Base-by-base conservation (phyloP, 108 stramenopile species). In the Skeletonema tropicum region DNA sequence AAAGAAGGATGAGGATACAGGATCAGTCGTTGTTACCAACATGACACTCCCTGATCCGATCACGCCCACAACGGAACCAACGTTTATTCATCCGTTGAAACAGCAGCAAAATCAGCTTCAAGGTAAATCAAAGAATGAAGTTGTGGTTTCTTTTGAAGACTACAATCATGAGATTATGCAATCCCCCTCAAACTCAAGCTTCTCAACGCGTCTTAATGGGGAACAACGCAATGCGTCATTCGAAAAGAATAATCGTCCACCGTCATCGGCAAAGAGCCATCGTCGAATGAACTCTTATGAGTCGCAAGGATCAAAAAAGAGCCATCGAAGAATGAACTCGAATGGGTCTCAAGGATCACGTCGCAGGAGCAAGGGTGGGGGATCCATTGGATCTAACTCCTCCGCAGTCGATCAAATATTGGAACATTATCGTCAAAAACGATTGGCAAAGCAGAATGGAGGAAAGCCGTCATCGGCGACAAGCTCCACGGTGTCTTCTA, bases 381-480 rank as follows among this genome's bases (percentile, higher is more conserved):
- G 78, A 26, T 79, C 78, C 15, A 46, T 68, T 2, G 63, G 67
- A 5, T 79, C 78, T 19, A 79, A 68, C 57, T 79, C 78, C 3
- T 79, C 78, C 2, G 78, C 78, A 12, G 78, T 79, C 30, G 78
- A 79, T 68, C 78, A 73, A 52, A 73, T 79, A 52, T 55, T 79
- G 31, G 78, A 79, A 39, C 64, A 71, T 14, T 79, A 79, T 64
- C 71, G 78, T 19, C 71, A 79, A 64, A 79, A 79, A 60, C 66
- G 78, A 23, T 61, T 68, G 29, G 67, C 60, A 1, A 76, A 76
- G 49, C 63, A 55, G 5, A 55, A 55, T 55, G 52, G 52, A 55
- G 23, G 10, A 29, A 29, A 29, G 26, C 1, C 26, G 52, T 21
- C 23, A 55, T 55, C 52, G 21, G 52, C 52, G 17, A 23, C 52